These are phyloP conservation scores for Pisolithus albus DNA, from an alignment of 768 basidiomycete genomes.

Conservation along the genomic window DNA sequence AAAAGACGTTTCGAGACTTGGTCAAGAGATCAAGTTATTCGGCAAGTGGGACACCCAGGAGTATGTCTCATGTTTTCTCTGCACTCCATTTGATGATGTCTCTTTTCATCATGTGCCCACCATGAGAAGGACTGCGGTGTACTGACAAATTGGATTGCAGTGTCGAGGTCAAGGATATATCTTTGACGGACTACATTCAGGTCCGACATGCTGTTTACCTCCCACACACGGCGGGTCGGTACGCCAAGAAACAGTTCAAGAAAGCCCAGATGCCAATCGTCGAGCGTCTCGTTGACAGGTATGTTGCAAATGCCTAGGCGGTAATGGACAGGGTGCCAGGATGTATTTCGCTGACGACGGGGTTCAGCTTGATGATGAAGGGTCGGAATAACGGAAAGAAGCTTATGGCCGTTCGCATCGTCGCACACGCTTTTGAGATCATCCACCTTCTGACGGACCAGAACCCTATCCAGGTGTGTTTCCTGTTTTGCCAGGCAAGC, in stretches of 20 bases:
- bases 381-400: conserved; percentile 99
- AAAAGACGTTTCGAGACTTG: conserved; percentile 74
- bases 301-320: conserved; percentile 16
- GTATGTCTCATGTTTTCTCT: conserved; percentile 34
- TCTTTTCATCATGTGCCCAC: background rate
- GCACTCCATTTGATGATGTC: background rate
- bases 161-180: conserved; percentile 99
- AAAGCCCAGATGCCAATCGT: conserved; percentile 99
- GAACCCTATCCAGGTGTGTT: conserved; percentile 93
- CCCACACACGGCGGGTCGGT: conserved; percentile 98
- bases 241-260: conserved; percentile 99
- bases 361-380: conserved; percentile 97
- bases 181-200: conserved; percentile 98
- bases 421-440: conserved; percentile 98
- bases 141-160: conserved; percentile 36
- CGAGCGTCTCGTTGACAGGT: conserved; percentile 98
- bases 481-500: background rate
- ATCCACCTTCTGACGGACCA: conserved; percentile 99
- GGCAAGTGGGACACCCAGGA: conserved; percentile 98
- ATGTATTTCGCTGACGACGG: background rate
- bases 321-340: background rate
- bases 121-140: background rate
- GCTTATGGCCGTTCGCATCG: conserved; percentile 97
- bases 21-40: conserved; percentile 90
- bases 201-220: conserved; percentile 96